Evolutionary conservation across 768 basidiomycete species (phyloP).

Genomic region (Rhizopogon vinicolor): DNA sequence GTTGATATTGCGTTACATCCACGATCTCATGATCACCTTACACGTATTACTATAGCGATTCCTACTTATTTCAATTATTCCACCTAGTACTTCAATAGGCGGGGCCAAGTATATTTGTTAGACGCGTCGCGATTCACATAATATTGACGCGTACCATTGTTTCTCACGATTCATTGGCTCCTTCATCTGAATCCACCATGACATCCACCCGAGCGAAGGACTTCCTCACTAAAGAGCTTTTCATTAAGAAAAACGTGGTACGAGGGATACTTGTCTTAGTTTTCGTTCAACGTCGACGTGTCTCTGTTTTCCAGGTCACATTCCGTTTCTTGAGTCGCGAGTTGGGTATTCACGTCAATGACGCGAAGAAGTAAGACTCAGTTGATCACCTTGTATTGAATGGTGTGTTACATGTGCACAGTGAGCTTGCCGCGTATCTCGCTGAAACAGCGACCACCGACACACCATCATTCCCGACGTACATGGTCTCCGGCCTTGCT

Average conservation of each 20-base stretch:
- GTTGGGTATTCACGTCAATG: constrained; percentile 68
- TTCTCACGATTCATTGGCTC: constrained; percentile 1
- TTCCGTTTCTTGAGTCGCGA: constrained; percentile 73
- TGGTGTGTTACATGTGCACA: constrained; percentile 21
- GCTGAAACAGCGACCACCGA: constrained; percentile 34
- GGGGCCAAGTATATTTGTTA: neutral
- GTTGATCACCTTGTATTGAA: neutral
- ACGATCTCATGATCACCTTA: neutral
- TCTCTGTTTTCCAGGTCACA: constrained; percentile 52
- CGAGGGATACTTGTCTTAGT: constrained; percentile 6
- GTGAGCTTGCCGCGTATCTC: constrained; percentile 61
- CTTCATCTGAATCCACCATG: constrained; percentile 14
- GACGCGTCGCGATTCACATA: neutral
- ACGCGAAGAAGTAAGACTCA: constrained; percentile 64
- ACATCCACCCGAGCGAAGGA: constrained; percentile 28
- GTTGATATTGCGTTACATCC: neutral
- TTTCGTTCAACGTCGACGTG: neutral
- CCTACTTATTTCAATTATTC: neutral
- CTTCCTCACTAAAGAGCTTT: constrained; percentile 43
- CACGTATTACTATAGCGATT: neutral
- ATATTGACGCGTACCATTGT: neutral
- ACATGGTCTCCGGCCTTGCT: constrained; percentile 56
- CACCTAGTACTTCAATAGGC: neutral
- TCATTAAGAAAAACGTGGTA: constrained; percentile 40
- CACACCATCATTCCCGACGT: constrained; percentile 49